Conservation (phyloP, 116 monocot genomes). For the Posidonia oceanica region DNA sequence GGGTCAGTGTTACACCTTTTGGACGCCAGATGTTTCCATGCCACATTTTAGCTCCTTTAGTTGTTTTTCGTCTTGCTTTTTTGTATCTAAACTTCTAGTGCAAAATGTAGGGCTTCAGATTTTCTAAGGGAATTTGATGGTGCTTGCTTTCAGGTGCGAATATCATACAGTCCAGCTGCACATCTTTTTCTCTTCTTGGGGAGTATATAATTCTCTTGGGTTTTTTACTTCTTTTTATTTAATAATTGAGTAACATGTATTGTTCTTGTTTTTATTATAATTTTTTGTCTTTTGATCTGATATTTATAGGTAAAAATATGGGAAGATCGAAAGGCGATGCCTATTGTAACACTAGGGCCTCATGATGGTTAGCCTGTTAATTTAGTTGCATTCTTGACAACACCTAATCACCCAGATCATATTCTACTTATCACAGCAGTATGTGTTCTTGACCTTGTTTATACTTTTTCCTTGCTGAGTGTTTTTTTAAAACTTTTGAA, state of each 20-base stretch:
- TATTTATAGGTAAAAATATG: conserved; percentile 8
- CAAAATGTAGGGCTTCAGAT: conserved; percentile 47
- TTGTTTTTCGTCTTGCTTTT: background rate
- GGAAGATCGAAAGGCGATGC: conserved; percentile 60
- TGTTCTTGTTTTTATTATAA: background rate
- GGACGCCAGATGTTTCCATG: background rate
- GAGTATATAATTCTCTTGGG: too few relatives aligned
- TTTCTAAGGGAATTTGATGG: conserved; percentile 69
- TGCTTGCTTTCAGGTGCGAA: conserved; percentile 69
- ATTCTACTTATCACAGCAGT: too few relatives aligned
- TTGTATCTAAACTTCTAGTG: background rate
- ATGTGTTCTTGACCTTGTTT: too few relatives aligned
- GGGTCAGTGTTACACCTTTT: too few relatives aligned
- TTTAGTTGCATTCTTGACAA: too few relatives aligned
- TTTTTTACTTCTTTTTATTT: too few relatives aligned
- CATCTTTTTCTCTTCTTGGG: conserved; percentile 45
- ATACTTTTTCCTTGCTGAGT: too few relatives aligned
- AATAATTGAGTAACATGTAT: background rate
- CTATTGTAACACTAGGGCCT: conserved; percentile 46
- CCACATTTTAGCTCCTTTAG: background rate
- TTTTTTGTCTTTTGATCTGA: background rate
- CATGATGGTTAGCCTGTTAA: conserved; percentile 91
- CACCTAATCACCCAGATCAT: too few relatives aligned
- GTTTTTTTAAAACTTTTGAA: too few relatives aligned
- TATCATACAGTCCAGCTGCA: conserved; percentile 80